These are phyloP conservation scores for Talaromyces trachyspermus DNA, from an alignment of 495 filamentous ascomycete species.

Conservation along the genomic window DNA sequence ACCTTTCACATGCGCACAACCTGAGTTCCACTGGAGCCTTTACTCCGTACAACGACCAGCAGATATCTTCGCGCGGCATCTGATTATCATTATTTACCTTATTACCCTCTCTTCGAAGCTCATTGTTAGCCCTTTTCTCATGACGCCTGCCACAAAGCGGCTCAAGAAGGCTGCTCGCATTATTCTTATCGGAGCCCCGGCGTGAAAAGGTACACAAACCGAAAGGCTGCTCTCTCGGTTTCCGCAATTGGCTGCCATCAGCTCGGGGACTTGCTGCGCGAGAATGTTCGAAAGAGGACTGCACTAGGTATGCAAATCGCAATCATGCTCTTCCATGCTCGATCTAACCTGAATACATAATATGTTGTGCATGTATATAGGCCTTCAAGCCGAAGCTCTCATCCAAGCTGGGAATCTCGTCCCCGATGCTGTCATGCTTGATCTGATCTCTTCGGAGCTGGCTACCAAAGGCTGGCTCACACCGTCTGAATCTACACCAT, in stretches of 20 bases:
- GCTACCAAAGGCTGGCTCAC: conserved; percentile 74
- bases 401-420: conserved; percentile 82
- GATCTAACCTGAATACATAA: neutral
- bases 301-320: conserved; percentile 63
- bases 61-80: no score
- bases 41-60: no score
- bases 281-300: conserved; percentile 85
- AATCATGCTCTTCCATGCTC: neutral
- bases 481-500: conserved; percentile 26
- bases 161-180: conserved; percentile 81
- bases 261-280: conserved; percentile 82
- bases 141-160: conserved; percentile 30
- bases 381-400: conserved; percentile 77
- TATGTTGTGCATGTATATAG: conserved; percentile 36
- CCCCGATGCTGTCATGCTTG: conserved; percentile 82
- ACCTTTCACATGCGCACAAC: no score
- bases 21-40: no score
- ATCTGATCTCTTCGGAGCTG: conserved; percentile 83
- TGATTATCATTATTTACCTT: no score
- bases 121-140: no score
- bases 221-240: conserved; percentile 80
- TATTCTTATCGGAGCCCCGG: conserved; percentile 93
- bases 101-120: no score
- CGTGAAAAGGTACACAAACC: conserved; percentile 88
- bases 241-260: conserved; percentile 83